phyloP scores from a whole-genome alignment of 768 basidiomycete genomes.

The Chalciporus piperatus region DNA sequence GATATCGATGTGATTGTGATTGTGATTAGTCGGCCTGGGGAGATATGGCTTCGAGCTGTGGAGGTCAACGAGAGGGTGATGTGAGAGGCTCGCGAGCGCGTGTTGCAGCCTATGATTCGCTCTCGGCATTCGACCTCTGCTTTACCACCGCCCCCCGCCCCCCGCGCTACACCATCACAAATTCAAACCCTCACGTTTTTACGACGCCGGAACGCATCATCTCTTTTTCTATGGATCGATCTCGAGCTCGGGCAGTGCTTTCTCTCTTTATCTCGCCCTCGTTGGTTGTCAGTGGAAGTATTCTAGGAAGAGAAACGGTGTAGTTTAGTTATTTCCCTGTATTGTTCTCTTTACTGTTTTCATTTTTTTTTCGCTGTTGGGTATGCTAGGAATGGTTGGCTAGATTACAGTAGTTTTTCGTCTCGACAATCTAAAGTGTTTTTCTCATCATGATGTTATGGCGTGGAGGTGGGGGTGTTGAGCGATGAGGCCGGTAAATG shows the following conservation, averaged over 20 bases:
- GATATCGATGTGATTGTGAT: slow-evolving; percentile 47
- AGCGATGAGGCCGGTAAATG: too few relatives aligned
- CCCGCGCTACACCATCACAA: too few relatives aligned
- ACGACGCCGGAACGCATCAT: not conserved
- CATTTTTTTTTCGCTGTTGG: not conserved
- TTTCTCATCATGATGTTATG: not conserved
- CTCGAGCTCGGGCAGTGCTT: not conserved
- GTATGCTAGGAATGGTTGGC: not conserved
- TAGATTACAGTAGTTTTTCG: not conserved
- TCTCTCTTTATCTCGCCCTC: too few relatives aligned
- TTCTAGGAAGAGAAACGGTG: not conserved
- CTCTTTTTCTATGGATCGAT: not conserved
- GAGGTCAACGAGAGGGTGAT: slow-evolving; percentile 62
- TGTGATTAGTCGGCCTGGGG: slow-evolving; percentile 23
- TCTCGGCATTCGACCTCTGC: too few relatives aligned
- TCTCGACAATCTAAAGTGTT: slow-evolving; percentile 1
- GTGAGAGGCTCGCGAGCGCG: slow-evolving; percentile 29
- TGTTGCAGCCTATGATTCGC: too few relatives aligned
- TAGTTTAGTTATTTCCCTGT: not conserved
- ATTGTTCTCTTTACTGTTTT: not conserved
- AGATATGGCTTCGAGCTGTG: slow-evolving; percentile 45
- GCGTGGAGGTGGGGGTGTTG: too few relatives aligned
- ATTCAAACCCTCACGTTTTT: not conserved
- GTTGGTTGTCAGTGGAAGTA: not conserved
- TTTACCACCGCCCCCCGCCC: too few relatives aligned